These are phyloP conservation scores for Candida yuanshanica DNA, from an alignment of 805 yeast genomes.

Conservation along the genomic window DNA sequence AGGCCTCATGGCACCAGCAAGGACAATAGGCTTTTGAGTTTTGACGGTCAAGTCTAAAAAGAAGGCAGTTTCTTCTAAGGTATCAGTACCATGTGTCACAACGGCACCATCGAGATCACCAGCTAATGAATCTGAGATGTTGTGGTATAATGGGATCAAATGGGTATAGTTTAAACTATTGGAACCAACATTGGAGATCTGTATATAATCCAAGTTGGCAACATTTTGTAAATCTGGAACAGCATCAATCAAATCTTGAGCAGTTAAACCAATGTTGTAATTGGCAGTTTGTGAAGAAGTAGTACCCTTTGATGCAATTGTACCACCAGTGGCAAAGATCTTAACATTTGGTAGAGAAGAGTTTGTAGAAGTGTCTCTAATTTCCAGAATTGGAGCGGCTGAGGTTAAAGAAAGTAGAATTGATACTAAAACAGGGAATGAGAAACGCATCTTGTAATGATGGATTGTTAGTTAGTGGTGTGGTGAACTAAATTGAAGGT, in stretches of 20 bases:
- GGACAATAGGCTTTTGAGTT: constrained; percentile 29
- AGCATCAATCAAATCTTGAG: constrained; percentile 43
- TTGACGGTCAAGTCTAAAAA: constrained; percentile 47
- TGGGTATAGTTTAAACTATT: constrained; percentile 46
- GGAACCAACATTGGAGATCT: constrained; percentile 48
- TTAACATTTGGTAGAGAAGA: constrained; percentile 29
- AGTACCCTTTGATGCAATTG: constrained; percentile 50
- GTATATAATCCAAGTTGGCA: constrained; percentile 41
- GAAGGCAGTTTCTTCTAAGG: constrained; percentile 63
- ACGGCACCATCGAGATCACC: constrained; percentile 47
- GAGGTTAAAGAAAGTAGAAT: neutral
- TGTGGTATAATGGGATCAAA: constrained; percentile 39
- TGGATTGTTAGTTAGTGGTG: neutral
- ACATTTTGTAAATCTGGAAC: constrained; percentile 52
- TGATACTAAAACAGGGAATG: constrained; percentile 1
- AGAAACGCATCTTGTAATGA: constrained; percentile 4
- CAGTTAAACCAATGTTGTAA: constrained; percentile 45
- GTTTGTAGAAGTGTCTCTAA: constrained; percentile 6
- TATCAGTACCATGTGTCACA: constrained; percentile 68
- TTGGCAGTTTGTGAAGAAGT: constrained; percentile 47
- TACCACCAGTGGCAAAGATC: constrained; percentile 54
- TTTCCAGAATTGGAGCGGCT: neutral
- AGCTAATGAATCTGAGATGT: constrained; percentile 39
- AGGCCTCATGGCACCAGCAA: constrained; percentile 64
- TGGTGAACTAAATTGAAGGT: too few species aligned